Base-by-base conservation (phyloP, 495 filamentous ascomycete species). In the Hyphodiscus hymeniophilus region DNA sequence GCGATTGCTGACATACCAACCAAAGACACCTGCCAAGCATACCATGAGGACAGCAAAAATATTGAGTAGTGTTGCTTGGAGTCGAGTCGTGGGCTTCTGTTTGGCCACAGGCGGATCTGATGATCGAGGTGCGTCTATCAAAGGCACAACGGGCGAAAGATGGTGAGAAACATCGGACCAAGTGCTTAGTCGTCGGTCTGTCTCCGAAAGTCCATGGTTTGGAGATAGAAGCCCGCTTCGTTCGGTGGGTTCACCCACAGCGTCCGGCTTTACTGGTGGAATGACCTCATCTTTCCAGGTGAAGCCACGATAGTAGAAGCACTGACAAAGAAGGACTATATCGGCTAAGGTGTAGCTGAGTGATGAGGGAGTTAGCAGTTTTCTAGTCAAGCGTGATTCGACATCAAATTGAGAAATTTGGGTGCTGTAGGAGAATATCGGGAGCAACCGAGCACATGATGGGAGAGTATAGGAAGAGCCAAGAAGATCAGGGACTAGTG, bases 331-430 rank as follows among this genome's bases (percentile, higher is more conserved):
- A 0, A 98, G 72, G 2, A 95, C 87, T 18, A 96, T 74, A 60
- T 97, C 92, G 45, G 92, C 91, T 21, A 95, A 68, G 18, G 91
- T 95, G 63, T 98, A 96, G 62, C n/a, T n/a, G n/a, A n/a, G n/a
- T n/a, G n/a, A n/a, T n/a, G n/a, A n/a, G n/a, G n/a, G n/a, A n/a
- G n/a, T n/a, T n/a, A n/a, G n/a, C n/a, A n/a, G n/a, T n/a, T n/a
- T n/a, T n/a, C n/a, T n/a, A n/a, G n/a, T n/a, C n/a, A n/a, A n/a
- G n/a, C n/a, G n/a, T n/a, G n/a, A n/a, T n/a, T n/a, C n/a, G n/a
- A n/a, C n/a, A n/a, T n/a, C n/a, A n/a, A n/a, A n/a, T n/a, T n/a
- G n/a, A n/a, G n/a, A n/a, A n/a, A n/a, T n/a, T n/a, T n/a, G n/a
- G n/a, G n/a, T n/a, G n/a, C n/a, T n/a, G n/a, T n/a, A n/a, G n/a